Evolutionary conservation across 176 grass and related monocot species (phyloP).

Genomic region (Avena sativa): DNA sequence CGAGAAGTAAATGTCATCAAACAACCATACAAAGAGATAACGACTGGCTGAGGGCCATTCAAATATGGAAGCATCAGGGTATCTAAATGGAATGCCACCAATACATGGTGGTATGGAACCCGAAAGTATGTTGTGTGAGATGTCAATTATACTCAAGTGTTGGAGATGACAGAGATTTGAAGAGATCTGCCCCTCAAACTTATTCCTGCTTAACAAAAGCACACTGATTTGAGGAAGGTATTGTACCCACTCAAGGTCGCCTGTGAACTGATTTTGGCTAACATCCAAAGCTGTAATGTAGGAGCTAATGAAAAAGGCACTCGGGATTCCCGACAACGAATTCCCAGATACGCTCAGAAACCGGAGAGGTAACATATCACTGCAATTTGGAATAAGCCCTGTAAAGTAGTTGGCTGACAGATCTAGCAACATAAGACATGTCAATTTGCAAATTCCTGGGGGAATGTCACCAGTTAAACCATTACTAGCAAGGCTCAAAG

Average conservation of each 20-base stretch:
- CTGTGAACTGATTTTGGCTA: constrained; percentile 15
- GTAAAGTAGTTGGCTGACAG: constrained; percentile 40
- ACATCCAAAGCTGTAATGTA: neutral
- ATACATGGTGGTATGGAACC: constrained; percentile 42
- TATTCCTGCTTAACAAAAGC: neutral
- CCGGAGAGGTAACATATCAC: neutral
- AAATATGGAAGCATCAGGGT: neutral
- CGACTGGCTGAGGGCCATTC: neutral
- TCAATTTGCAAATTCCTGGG: neutral
- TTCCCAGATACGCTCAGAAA: constrained; percentile 32
- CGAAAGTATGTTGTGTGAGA: neutral
- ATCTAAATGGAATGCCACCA: neutral
- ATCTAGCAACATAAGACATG: neutral
- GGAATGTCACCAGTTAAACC: constrained; percentile 16
- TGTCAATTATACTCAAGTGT: constrained; percentile 9
- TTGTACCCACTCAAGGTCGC: neutral
- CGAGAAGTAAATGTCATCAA: too few species aligned
- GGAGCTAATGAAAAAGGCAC: neutral
- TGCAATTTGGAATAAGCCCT: constrained; percentile 12
- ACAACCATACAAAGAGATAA: neutral
- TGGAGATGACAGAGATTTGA: constrained; percentile 7
- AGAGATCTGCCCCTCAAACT: constrained; percentile 31
- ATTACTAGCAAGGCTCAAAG: constrained; percentile 13
- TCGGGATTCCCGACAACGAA: constrained; percentile 15
- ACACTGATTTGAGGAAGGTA: neutral